phyloP scores from a whole-genome alignment of 2,329 filamentous ascomycete species.

The Trichophaea hybrida region DNA sequence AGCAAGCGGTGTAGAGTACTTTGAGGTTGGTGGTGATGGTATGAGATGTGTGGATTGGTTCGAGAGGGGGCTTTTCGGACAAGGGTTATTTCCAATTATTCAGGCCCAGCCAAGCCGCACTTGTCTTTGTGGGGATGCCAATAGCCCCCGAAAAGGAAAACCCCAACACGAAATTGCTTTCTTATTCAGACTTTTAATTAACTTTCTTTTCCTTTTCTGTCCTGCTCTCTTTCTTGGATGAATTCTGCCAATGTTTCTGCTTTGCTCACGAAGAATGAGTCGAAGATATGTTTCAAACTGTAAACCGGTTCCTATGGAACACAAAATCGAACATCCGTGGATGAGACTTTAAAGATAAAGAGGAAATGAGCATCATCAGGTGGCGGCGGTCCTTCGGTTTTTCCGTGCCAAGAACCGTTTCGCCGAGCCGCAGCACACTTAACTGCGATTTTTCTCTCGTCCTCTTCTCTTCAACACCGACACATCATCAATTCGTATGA shows the following conservation, averaged over 20 bases:
- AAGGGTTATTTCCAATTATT: not conserved
- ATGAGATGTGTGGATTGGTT: not conserved
- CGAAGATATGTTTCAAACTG: no score
- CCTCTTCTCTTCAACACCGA: constrained; percentile 43
- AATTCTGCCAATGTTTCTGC: no score
- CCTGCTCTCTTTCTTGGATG: no score
- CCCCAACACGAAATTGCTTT: no score
- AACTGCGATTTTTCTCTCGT: constrained; percentile 26
- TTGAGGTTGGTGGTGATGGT: not conserved
- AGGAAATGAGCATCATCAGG: constrained; percentile 9
- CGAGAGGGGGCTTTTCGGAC: not conserved
- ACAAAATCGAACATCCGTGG: not conserved
- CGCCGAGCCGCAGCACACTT: constrained; percentile 29
- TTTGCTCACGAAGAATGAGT: no score
- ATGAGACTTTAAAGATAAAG: not conserved
- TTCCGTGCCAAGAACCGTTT: constrained; percentile 11
- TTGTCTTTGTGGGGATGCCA: not conserved
- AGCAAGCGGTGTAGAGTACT: not conserved
- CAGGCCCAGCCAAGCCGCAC: not conserved
- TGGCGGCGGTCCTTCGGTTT: not conserved
- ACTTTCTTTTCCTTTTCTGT: no score
- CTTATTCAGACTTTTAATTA: no score
- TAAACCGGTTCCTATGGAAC: no score
- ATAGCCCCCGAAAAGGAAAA: no score
- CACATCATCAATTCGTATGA: constrained; percentile 40